Evolutionary conservation across 2,329 filamentous ascomycete genomes (phyloP), one percentile per base, ranked within the genome.

Genomic region (Xylariaceae sp.): DNA sequence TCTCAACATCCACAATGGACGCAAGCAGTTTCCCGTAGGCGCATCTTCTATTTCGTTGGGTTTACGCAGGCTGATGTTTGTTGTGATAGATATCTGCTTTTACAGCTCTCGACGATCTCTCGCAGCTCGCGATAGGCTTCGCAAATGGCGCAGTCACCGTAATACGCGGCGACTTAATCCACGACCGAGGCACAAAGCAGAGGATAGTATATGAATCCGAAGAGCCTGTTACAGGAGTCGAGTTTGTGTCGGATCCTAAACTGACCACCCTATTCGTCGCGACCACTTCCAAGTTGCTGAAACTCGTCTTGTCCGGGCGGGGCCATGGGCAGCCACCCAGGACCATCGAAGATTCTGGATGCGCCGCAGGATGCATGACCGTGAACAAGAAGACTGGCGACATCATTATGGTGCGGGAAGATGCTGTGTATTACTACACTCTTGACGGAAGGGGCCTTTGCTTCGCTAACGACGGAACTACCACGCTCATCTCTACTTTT

Each of bases 121-220:
- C 90, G 3, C 94, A 99, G 76, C 84, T 97, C 34, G 94, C 93
- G 3, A 89, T 97, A 5, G 95, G 94, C 4, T 99, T 99, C 72
- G 94, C 88, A 10, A 97, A 99, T 74, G 94, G 94, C 6, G 87
- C 92, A 0, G 93, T 99, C 10, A 96, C 92, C 0, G 87, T 99
- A 34, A 90, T 99, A 59, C 85, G 94, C 60, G 94, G 95, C 61
- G 94, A 99, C 72, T 79, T 99, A 53, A 90, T 99, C 67, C 92
- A 99, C 73, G 94, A 99, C 73, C 86, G 94, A 59, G 94, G 95
- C 18, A 92, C 93, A 9, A 92, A 91, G 72, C 94, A 99, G 73
- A 86, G 94, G 56, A 94, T 93, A 39, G 90, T 99, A 8, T 94
- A 96, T 75, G 94, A 99, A 72, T 96, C 92, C 0, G 92, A 97